Conservation (phyloP, 208 protist genomes). For the Strigomonas culicis region DNA sequence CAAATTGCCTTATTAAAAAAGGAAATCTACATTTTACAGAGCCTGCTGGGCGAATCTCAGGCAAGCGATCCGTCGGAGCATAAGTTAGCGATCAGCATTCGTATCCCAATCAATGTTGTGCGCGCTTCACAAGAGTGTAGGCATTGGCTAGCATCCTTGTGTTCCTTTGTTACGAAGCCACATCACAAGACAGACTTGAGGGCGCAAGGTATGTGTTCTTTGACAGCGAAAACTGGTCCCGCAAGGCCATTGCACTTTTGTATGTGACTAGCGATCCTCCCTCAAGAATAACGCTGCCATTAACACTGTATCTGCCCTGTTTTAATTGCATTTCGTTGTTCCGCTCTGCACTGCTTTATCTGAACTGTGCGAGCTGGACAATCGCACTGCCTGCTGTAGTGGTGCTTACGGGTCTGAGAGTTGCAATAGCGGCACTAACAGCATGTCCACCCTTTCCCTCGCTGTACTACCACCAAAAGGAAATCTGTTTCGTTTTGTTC, state of each 20-base stretch:
- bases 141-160: too few species aligned
- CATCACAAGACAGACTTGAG: background rate
- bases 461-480: too few species aligned
- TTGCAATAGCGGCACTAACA: too few species aligned
- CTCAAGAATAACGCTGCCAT: background rate
- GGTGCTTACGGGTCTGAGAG: too few species aligned
- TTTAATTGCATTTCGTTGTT: background rate
- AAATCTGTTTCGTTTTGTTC: slow-evolving; percentile 10
- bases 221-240: too few species aligned
- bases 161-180: background rate
- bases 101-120: background rate
- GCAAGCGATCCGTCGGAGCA: background rate
- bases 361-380: background rate
- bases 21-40: background rate
- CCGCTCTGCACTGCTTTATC: background rate
- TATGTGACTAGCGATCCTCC: background rate
- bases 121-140: too few species aligned
- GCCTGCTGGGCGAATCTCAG: background rate
- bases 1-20: background rate
- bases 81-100: background rate
- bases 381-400: too few species aligned
- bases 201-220: too few species aligned
- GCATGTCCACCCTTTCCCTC: too few species aligned
- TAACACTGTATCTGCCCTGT: background rate
- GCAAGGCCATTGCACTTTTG: slow-evolving; percentile 4